phyloP scores from a whole-genome alignment of 495 filamentous ascomycete genomes.

The Penicillium bovifimosum region DNA sequence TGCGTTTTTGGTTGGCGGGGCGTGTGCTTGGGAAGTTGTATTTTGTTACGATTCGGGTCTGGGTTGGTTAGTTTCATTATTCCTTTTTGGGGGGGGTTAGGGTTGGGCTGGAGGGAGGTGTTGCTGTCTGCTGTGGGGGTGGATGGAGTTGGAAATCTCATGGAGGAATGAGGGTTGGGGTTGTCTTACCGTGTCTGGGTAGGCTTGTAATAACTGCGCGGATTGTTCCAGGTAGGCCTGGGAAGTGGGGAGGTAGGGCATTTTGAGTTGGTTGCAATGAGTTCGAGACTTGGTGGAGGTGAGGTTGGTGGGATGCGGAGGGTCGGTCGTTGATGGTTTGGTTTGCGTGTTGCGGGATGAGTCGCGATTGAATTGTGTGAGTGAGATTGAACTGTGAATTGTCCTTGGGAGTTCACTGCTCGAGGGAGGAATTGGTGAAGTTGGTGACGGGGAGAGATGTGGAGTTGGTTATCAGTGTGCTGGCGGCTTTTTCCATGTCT shows the following conservation, averaged over 20 bases:
- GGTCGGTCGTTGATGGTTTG: neutral
- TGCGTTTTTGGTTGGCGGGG: conserved; percentile 24
- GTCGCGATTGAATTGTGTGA: neutral
- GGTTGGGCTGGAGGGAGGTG: conserved; percentile 1
- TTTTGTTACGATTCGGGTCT: conserved; percentile 82
- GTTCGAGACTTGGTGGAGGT: conserved; percentile 1
- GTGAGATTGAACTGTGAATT: neutral
- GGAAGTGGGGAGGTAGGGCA: conserved; percentile 57
- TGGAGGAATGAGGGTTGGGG: neutral
- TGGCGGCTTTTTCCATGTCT: conserved; percentile 29
- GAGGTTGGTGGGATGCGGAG: neutral
- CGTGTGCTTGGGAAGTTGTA: conserved; percentile 60
- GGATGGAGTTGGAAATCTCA: neutral
- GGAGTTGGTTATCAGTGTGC: conserved; percentile 18
- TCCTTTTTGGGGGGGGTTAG: neutral
- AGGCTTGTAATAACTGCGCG: conserved; percentile 54
- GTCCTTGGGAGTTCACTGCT: neutral
- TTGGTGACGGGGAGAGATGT: neutral
- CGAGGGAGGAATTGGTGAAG: neutral
- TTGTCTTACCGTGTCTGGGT: conserved; percentile 56
- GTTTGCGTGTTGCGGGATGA: neutral
- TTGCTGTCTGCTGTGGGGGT: neutral
- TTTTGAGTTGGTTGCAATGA: conserved; percentile 27
- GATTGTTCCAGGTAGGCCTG: conserved; percentile 62
- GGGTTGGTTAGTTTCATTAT: conserved; percentile 4